Base-by-base conservation (phyloP, 225 moss, liverwort and hornwort species). In the Straminergon stramineum region DNA sequence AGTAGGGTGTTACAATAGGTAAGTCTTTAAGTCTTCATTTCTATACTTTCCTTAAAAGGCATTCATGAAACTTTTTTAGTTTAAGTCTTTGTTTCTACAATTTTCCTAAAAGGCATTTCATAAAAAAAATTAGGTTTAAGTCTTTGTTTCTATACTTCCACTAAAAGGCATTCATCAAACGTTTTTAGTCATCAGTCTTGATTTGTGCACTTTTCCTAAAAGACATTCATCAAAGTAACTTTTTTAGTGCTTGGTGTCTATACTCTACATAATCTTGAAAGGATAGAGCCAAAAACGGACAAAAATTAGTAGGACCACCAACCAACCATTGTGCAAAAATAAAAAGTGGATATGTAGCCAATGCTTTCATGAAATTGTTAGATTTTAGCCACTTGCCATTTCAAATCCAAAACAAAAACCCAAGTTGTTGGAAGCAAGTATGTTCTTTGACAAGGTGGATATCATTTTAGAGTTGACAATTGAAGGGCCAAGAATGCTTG, bases 401-500 rank as follows among this genome's bases (percentile, higher is more conserved):
- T 41, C 1, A 1, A 41, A 71, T 41, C 3, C 14, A 39, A 26
- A 9, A 8, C 41, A 41, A 15, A 26, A 26, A 13, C 1, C 5
- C 1, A 4, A 1, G 2, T 6, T n/a, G 2, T 13, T n/a, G 6
- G n/a, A 23, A 1, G n/a, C 2, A 21, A 37, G 68, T 21, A 37
- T n/a, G 13, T 23, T n/a, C 11, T n/a, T 69, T 4, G 4, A n/a
- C 6, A 39, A 22, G 7, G 24, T 0, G 8, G 4, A 4, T 39
- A 24, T 27, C 1, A 1, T 2, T 39, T 24, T 39, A 24, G 8
- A 7, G 0, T n/a, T 22, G 37, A 5, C 7, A 0, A 6, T 69
- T 69, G 69, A n/a, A 2, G 15, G 15, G 12, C 3, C 41, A 15
- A 0, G 5, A 71, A 5, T 24, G 2, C 9, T 73, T 43, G 9